Conservation (phyloP, 2,329 filamentous ascomycete species). For the Trichoderma sp. region DNA sequence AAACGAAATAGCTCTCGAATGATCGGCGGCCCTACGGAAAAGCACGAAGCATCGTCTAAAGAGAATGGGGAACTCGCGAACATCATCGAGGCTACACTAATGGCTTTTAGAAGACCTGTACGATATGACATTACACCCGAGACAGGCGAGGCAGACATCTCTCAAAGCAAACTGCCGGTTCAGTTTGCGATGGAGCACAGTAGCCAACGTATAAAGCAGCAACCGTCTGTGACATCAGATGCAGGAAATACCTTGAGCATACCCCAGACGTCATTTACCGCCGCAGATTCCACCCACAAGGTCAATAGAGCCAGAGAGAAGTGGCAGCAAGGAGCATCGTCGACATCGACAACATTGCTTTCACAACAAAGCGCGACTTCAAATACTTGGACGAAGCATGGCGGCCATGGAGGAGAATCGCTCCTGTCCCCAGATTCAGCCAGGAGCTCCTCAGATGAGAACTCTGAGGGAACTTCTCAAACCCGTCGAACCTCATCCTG, state of each 20-base stretch:
- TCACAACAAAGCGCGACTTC: constrained; percentile 35
- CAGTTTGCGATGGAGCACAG: constrained; percentile 28
- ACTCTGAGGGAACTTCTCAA: neutral
- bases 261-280: constrained; percentile 36
- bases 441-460: neutral
- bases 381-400: constrained; percentile 33
- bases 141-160: neutral
- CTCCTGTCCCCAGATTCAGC: neutral
- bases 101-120: neutral
- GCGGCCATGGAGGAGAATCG: neutral
- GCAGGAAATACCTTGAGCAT: constrained; percentile 39
- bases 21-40: no score
- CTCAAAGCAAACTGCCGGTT: constrained; percentile 7
- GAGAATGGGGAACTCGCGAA: neutral
- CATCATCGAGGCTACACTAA: neutral
- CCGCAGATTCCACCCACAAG: constrained; percentile 27
- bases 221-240: constrained; percentile 29
- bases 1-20: neutral
- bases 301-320: constrained; percentile 28
- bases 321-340: constrained; percentile 22
- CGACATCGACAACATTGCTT: constrained; percentile 33
- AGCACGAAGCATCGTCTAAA: neutral
- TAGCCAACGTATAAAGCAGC: constrained; percentile 30
- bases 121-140: neutral
- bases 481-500: neutral